Evolutionary conservation across 805 yeast genomes (phyloP), one percentile per base, ranked within the genome.

Genomic region (Middelhovenomyces tepae): DNA sequence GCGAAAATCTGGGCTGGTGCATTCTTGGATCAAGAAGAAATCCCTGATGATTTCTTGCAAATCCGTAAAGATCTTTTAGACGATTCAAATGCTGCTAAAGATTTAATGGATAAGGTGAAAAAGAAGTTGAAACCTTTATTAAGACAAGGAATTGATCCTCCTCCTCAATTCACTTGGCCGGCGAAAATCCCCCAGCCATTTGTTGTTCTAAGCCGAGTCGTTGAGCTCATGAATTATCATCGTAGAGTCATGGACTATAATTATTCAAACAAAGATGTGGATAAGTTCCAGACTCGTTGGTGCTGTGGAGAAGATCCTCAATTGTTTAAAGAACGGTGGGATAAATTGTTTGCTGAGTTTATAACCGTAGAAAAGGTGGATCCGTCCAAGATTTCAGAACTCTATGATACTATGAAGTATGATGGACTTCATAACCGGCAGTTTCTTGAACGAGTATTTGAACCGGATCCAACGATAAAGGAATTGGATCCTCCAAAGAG

Each of bases 121-220:
- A 91, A 91, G 73, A 85, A 87, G 64, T 68, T 91, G 51, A 91
- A 91, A 59, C 96, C 97, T 1, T 65, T 91, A 50, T 64, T 91
- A 34, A 73, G 99, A 59, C 91, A 87, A 57, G 98, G 98, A 2
- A 83, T 85, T 35, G 94, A 85, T 47, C 95, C 97, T 0, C 97
- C 98, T 11, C 82, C 93, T 1, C 95, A 91, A 52, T 91, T 91
- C 57, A 83, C 98, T 0, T 91, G 99, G 99, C 98, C 99, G 1
- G 83, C 91, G 13, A 85, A 85, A 53, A 86, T 91, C 83, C 97
- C 98, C 0, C 93, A 91, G 53, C 99, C 99, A 2, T 89, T 85
- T 51, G 74, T 78, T 31, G 98, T 91, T 10, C 83, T 93, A 47
- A 83, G 85, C 51, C 67, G 95, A 42, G 98, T 91, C 17, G 94